Conservation (phyloP, 2,329 filamentous ascomycete species). For the Alternaria sp. region DNA sequence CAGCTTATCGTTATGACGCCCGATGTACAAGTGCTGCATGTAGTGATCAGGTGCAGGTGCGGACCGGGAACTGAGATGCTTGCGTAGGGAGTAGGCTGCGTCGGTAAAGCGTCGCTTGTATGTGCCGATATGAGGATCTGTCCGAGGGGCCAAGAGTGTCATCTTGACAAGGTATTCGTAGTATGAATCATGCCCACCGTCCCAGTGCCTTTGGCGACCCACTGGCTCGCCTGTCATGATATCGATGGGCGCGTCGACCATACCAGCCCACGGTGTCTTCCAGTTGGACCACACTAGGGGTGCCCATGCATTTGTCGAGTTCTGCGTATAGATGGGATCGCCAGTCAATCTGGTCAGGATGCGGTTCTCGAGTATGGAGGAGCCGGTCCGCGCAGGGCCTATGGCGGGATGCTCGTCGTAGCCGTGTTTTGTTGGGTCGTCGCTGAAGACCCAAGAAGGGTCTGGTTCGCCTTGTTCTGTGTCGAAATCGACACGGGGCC, state of each 20-base stretch:
- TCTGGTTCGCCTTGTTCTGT: slow-evolving; percentile 43
- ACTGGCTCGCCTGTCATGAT: slow-evolving; percentile 54
- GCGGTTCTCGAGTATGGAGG: slow-evolving; percentile 56
- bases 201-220: slow-evolving; percentile 53
- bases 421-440: slow-evolving; percentile 41
- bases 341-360: slow-evolving; percentile 53
- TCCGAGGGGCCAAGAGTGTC: slow-evolving; percentile 46
- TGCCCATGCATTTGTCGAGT: slow-evolving; percentile 55
- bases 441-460: slow-evolving; percentile 37
- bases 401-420: slow-evolving; percentile 49
- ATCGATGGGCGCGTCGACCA: slow-evolving; percentile 54
- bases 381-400: slow-evolving; percentile 54
- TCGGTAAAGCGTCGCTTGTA: slow-evolving; percentile 48
- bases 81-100: slow-evolving; percentile 48
- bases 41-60: slow-evolving; percentile 40
- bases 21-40: slow-evolving; percentile 53
- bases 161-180: slow-evolving; percentile 55
- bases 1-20: slow-evolving; percentile 40
- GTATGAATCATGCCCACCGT: slow-evolving; percentile 56
- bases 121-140: slow-evolving; percentile 43
- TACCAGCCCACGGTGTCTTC: slow-evolving; percentile 50
- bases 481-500: slow-evolving; percentile 56
- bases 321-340: slow-evolving; percentile 50
- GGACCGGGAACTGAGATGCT: slow-evolving; percentile 49
- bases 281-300: slow-evolving; percentile 57